Percentiles rank a stretch among this genome's conserved stretches.
Conservation (phyloP, 208 protist genomes). For the Phytomonas sp. region DNA sequence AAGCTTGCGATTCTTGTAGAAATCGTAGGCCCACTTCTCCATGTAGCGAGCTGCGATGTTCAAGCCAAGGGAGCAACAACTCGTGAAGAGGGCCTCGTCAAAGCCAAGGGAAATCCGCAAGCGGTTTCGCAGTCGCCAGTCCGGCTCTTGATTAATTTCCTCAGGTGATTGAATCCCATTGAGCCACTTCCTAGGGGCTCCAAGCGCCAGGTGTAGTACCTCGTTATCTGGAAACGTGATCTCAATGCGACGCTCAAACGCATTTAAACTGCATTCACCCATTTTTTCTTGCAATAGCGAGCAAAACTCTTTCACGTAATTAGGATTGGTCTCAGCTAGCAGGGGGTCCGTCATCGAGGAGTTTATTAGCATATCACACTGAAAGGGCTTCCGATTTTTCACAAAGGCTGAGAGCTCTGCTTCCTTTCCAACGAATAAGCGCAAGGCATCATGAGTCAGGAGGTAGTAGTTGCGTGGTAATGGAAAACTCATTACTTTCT, state of each 20-base stretch:
- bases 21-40: constrained; percentile 56
- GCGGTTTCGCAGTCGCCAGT: constrained; percentile 56
- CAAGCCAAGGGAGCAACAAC: constrained; percentile 29
- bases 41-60: constrained; percentile 45
- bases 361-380: constrained; percentile 86
- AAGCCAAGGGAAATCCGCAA: constrained; percentile 82
- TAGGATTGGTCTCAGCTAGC: constrained; percentile 7
- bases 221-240: constrained; percentile 59
- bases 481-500: not conserved
- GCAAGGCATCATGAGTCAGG: constrained; percentile 65
- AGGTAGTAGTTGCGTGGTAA: constrained; percentile 73
- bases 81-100: constrained; percentile 72
- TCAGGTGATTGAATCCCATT: constrained; percentile 11
- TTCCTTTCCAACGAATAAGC: constrained; percentile 30
- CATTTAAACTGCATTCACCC: constrained; percentile 41
- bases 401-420: constrained; percentile 73
- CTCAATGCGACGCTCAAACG: constrained; percentile 48
- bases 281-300: constrained; percentile 45
- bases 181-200: constrained; percentile 28
- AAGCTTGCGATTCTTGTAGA: constrained; percentile 15
- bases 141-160: constrained; percentile 35
- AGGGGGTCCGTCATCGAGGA: constrained; percentile 37
- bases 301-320: constrained; percentile 35
- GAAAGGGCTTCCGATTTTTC: constrained; percentile 45
- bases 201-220: constrained; percentile 61